phyloP scores from a whole-genome alignment of 257 asterid species.

The Nicotiana tomentosiformis region DNA sequence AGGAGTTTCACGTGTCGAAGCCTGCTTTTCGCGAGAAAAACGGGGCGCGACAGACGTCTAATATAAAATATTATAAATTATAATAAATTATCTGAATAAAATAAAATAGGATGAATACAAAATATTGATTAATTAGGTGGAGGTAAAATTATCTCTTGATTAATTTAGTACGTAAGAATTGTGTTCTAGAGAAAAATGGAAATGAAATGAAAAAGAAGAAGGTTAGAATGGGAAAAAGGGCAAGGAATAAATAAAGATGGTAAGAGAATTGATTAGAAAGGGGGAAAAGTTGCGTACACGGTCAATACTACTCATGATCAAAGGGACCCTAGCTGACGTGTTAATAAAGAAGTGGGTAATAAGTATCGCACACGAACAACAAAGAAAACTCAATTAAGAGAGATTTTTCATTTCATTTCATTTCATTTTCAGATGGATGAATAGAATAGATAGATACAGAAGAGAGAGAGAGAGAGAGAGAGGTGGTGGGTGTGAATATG shows the following conservation, averaged over 20 bases:
- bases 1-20: too few relatives aligned
- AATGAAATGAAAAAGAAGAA: not conserved
- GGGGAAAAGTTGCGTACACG: slow-evolving; percentile 51
- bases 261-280: not conserved
- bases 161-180: too few relatives aligned
- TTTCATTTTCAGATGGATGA: not conserved
- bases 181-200: not conserved
- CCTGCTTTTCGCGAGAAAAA: too few relatives aligned
- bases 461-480: slow-evolving; percentile 6
- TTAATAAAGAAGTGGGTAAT: slow-evolving; percentile 24
- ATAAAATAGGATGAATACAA: too few relatives aligned
- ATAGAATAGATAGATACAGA: slow-evolving; percentile 18
- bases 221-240: slow-evolving; percentile 28
- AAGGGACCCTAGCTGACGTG: slow-evolving; percentile 41
- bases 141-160: too few relatives aligned
- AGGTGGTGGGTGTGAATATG: slow-evolving; percentile 3
- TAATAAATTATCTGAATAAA: too few relatives aligned
- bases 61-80: too few relatives aligned
- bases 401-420: not conserved
- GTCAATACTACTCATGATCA: slow-evolving; percentile 50
- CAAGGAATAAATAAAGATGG: not conserved
- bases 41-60: too few relatives aligned
- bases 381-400: not conserved
- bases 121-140: too few relatives aligned
- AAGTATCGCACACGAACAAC: slow-evolving; percentile 25